Evolutionary conservation across 2,329 filamentous ascomycete species (phyloP), one percentile per base, ranked within the genome.

Genomic region (Torrubiellomyces zombiae): DNA sequence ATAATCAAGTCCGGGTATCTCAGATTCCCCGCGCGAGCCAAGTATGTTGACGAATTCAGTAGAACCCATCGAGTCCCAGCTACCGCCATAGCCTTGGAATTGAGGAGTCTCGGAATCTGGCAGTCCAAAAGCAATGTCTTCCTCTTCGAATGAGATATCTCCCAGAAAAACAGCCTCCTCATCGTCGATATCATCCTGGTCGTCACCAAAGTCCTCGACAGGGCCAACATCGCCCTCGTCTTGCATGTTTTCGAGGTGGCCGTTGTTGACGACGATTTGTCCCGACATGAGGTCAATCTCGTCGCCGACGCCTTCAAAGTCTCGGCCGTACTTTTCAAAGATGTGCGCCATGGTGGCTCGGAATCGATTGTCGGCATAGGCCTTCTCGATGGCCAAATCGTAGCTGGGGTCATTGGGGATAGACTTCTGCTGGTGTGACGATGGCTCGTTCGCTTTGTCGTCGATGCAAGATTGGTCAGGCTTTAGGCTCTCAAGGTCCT

Each of bases 321-420:
- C 78, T 34, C 63, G 73, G 26, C 65, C 73, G 46, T 92, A 94
- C 48, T 92, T 94, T 32, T 76, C 68, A 44, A 93, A 93, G 28
- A 95, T 92, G 28, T 68, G 59, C 43, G 93, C 83, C 45, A 92
- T 89, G 5, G 72, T 72, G n/a, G 71, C 74, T 46, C 89, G 86
- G 20, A 93, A 64, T 30, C 71, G 72, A 33, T 62, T 56, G 32
- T 80, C 73, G 29, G 82, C 78, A 27, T 63, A 61, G 24, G 67
- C 63, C 34, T 77, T 66, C 23, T 66, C 70, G 31, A 65, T 56
- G 22, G 70, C 58, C 10, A 82, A 53, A 28, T 70, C 61, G 32
- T 62, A 58, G 25, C 62, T 56, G 10, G 65, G 58, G 30, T 72
- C 60, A 21, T 51, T 50, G 14, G 51, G 45, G 22, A 55, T 51